Percentiles rank a stretch among this genome's conserved stretches.
Evolutionary conservation across 202 grass and related monocot species (phyloP).

Genomic region (Panicum virgatum): DNA sequence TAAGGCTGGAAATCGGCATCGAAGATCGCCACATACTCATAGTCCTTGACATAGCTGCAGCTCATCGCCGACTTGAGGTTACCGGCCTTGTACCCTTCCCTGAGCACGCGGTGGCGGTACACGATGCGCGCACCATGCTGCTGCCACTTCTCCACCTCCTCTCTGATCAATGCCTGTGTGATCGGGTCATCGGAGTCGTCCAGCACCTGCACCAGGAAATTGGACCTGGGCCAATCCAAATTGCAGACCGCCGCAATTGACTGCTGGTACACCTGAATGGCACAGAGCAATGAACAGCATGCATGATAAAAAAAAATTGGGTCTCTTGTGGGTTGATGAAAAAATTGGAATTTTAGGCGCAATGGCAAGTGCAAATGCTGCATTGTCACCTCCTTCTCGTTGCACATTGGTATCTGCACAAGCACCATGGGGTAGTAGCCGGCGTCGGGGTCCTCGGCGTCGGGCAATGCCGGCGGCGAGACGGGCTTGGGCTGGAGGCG

Average conservation of each 20-base stretch:
- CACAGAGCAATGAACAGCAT: background rate
- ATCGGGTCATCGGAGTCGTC: slow-evolving; percentile 74
- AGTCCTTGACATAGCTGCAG: slow-evolving; percentile 79
- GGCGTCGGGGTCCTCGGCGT: slow-evolving; percentile 44
- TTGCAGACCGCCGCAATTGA: slow-evolving; percentile 78
- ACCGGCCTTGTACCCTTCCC: slow-evolving; percentile 84
- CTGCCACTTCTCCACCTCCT: slow-evolving; percentile 81
- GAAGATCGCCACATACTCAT: slow-evolving; percentile 79
- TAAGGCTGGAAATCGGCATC: slow-evolving; percentile 81
- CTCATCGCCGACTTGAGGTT: slow-evolving; percentile 83
- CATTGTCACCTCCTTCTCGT: slow-evolving; percentile 80
- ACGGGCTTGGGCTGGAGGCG: slow-evolving; percentile 43
- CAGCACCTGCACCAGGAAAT: slow-evolving; percentile 76
- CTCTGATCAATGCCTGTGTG: slow-evolving; percentile 62
- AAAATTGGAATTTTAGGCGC: background rate
- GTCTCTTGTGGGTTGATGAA: background rate
- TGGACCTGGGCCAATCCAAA: slow-evolving; percentile 81
- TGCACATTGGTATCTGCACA: slow-evolving; percentile 90
- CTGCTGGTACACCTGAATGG: slow-evolving; percentile 69
- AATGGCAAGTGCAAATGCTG: background rate
- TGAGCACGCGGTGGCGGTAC: slow-evolving; percentile 63
- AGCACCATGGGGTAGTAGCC: slow-evolving; percentile 73
- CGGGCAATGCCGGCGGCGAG: slow-evolving; percentile 8
- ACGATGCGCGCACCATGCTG: slow-evolving; percentile 52
- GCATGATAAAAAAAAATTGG: background rate